These are phyloP conservation scores for Aspergillus baeticus DNA, from an alignment of 495 filamentous ascomycete genomes.

Conservation along the genomic window DNA sequence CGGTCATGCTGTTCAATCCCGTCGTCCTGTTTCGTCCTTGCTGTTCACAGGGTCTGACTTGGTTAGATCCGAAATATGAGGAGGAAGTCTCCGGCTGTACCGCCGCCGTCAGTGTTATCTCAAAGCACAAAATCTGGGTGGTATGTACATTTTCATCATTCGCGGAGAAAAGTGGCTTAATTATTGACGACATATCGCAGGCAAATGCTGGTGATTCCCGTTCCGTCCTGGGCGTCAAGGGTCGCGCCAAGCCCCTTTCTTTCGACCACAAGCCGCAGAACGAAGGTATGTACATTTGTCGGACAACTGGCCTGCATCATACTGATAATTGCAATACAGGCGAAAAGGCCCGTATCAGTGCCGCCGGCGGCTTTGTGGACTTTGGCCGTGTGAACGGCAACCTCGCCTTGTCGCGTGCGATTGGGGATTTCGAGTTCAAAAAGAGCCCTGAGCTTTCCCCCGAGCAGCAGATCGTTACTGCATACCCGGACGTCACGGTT, in stretches of 20 bases:
- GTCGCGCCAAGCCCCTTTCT: slow-evolving; percentile 92
- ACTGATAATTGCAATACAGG: slow-evolving; percentile 48
- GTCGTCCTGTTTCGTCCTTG: neutral
- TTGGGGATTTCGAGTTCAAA: slow-evolving; percentile 99
- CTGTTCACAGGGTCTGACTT: slow-evolving; percentile 12
- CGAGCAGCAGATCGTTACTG: slow-evolving; percentile 96
- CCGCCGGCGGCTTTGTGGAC: slow-evolving; percentile 96
- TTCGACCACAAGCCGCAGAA: slow-evolving; percentile 99
- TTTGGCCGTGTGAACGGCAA: slow-evolving; percentile 98
- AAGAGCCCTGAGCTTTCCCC: slow-evolving; percentile 95
- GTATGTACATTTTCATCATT: slow-evolving; percentile 51
- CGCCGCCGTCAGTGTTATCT: slow-evolving; percentile 84
- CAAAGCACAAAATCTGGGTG: slow-evolving; percentile 89
- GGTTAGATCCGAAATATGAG: slow-evolving; percentile 87
- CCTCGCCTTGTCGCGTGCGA: slow-evolving; percentile 93
- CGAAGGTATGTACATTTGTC: slow-evolving; percentile 62
- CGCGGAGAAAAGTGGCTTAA: neutral
- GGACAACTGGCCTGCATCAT: neutral
- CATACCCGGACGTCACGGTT: slow-evolving; percentile 87
- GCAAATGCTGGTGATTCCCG: slow-evolving; percentile 96
- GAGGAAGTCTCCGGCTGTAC: slow-evolving; percentile 98
- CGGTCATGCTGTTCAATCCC: neutral
- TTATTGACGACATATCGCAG: slow-evolving; percentile 44
- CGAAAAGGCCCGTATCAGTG: slow-evolving; percentile 93
- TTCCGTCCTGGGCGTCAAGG: slow-evolving; percentile 91